A percentile compares a stretch with the other conserved stretches of the same genome.
phyloP scores from a whole-genome alignment of 805 yeast genomes.

The Wickerhamiella sergipiensis region DNA sequence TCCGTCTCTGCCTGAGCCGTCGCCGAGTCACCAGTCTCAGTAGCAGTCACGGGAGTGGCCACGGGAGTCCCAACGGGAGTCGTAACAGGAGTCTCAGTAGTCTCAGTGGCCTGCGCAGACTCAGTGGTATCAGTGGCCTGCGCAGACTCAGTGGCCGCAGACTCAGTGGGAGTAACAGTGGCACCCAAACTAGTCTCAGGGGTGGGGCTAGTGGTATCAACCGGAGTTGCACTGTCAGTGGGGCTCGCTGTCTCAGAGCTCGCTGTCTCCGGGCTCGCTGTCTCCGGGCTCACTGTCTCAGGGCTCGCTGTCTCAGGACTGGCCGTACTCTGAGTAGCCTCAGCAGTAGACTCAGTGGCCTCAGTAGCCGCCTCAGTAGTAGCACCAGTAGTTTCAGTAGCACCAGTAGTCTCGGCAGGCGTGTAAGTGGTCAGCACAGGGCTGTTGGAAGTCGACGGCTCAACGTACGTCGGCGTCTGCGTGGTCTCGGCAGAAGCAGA shows the following conservation, averaged over 20 bases:
- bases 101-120: not conserved
- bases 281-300: too few relatives aligned
- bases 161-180: too few relatives aligned
- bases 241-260: too few relatives aligned
- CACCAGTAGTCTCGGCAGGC: not conserved
- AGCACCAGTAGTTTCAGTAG: not conserved
- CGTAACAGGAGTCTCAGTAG: not conserved
- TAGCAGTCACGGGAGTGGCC: not conserved
- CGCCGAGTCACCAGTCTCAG: not conserved
- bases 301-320: too few relatives aligned
- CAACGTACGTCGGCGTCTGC: not conserved
- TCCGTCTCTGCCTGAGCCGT: too few relatives aligned
- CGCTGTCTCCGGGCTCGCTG: too few relatives aligned
- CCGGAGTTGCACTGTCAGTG: too few relatives aligned
- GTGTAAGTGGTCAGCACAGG: not conserved
- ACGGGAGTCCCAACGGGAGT: not conserved
- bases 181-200: too few relatives aligned
- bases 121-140: not conserved
- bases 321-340: not conserved
- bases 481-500: not conserved
- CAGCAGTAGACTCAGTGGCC: not conserved
- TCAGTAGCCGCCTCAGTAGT: not conserved
- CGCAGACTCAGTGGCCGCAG: too few relatives aligned
- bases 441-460: not conserved
- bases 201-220: too few relatives aligned